phyloP scores from a whole-genome alignment of 139 green algal genomes.

The Diplosphaera chodatii region DNA sequence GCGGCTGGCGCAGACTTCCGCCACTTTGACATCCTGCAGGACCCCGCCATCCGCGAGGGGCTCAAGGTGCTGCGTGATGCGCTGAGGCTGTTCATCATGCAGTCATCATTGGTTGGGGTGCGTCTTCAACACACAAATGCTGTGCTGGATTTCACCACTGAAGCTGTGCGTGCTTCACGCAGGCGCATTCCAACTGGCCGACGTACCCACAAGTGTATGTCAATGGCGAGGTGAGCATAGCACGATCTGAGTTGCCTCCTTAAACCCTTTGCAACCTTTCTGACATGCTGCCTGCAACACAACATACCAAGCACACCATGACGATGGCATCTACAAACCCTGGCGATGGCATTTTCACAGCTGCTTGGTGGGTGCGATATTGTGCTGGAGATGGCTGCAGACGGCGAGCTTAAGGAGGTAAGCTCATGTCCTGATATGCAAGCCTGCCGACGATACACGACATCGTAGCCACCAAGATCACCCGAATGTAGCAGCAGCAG shows the following conservation, averaged over 20 bases:
- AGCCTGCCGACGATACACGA: too few relatives aligned
- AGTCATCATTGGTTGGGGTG: too few relatives aligned
- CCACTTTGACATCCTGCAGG: constrained; percentile 83
- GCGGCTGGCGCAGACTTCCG: constrained; percentile 45
- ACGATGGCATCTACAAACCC: too few relatives aligned
- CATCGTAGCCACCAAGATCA: too few relatives aligned
- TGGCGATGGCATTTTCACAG: constrained; percentile 24
- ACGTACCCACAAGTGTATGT: constrained; percentile 90
- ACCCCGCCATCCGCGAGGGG: constrained; percentile 70
- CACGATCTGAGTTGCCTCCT: too few relatives aligned
- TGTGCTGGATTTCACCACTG: too few relatives aligned
- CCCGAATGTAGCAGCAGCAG: too few relatives aligned
- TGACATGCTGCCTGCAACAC: too few relatives aligned
- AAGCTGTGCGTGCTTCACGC: not conserved
- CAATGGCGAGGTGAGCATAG: constrained; percentile 52
- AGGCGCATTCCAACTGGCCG: constrained; percentile 75
- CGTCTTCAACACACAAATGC: too few relatives aligned
- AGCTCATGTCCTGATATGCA: not conserved
- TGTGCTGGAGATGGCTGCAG: constrained; percentile 58
- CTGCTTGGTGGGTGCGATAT: constrained; percentile 82
- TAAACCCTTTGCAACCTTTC: too few relatives aligned
- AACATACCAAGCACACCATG: too few relatives aligned
- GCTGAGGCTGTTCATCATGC: too few relatives aligned
- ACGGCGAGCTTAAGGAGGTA: constrained; percentile 36
- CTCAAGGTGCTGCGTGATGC: constrained; percentile 62